Base-by-base conservation (phyloP, 2,329 filamentous ascomycete genomes). In the Pseudogymnoascus sp. region DNA sequence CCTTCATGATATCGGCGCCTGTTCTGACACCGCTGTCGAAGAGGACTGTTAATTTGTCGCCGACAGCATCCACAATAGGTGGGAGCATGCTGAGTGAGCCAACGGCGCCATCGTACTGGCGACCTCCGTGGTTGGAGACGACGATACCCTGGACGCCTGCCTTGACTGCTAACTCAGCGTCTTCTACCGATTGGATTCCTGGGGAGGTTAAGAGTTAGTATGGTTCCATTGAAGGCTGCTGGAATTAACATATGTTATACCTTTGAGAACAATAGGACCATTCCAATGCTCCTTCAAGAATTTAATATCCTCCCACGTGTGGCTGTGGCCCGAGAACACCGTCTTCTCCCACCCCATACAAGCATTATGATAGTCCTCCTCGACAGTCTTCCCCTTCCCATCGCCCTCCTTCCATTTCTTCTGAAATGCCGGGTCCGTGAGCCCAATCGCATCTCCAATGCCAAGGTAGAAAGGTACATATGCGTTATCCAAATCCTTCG, bases 391-490 rank as follows among this genome's bases (percentile, higher is more conserved):
- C 77, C 78, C 1, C 69, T 47, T 47, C 5, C 39, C 41, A 28
- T 2, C 11, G 11, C 39, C 74, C 43, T 81, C 79, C 28, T 71
- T 70, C 22, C 86, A 71, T 1, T 79, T 70, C 64, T 78, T 77
- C 65, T 79, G 77, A 67, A 87, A 87, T 0, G 86, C 81, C 0
- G 81, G 82, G 62, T 87, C 84, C 0, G 73, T 71, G 0, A 87
- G 74, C 0, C 83, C 84, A 8, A 87, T 66, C 57, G 85, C 82
- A 0, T 78, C 80, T 9, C 84, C 84, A 35, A 79, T 75, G 11
- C 82, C 82, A 61, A 82, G 79, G 69, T 86, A 86, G 67, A 87
- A 87, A 0, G 82, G 81, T 67, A 85, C 86, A 66, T 86, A 86
- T 39, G 75, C 78, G 7, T 74, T 79, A 12, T 76, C 76, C 18